These are phyloP conservation scores for Plasmodium coatneyi DNA, from an alignment of 169 alveolate species.

Conservation along the genomic window DNA sequence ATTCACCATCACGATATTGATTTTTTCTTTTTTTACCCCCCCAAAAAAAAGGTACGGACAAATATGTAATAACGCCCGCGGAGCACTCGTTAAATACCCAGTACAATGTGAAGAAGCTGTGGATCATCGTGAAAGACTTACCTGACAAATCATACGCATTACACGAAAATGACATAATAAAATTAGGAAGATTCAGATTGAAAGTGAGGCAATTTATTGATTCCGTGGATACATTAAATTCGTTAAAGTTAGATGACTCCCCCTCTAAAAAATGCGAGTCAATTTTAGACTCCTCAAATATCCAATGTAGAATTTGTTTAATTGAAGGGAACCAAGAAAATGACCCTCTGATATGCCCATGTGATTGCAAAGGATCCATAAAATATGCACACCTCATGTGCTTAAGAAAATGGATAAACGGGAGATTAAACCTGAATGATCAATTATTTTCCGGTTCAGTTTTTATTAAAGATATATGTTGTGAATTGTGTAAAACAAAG, in stretches of 20 bases:
- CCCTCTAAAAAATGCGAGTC: slow-evolving; percentile 66
- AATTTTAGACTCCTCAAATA: slow-evolving; percentile 31
- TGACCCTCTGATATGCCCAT: slow-evolving; percentile 92
- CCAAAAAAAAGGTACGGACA: slow-evolving; percentile 6
- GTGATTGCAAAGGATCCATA: slow-evolving; percentile 95
- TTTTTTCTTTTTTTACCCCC: neutral
- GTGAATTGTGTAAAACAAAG: slow-evolving; percentile 90
- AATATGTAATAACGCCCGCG: slow-evolving; percentile 83
- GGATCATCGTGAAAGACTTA: slow-evolving; percentile 92
- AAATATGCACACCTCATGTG: slow-evolving; percentile 95
- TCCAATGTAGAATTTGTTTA: slow-evolving; percentile 94
- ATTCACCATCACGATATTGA: neutral
- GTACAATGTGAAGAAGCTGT: slow-evolving; percentile 88
- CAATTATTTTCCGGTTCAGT: slow-evolving; percentile 78
- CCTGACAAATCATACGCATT: slow-evolving; percentile 87
- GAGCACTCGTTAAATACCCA: slow-evolving; percentile 77
- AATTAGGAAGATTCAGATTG: slow-evolving; percentile 94
- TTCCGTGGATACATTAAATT: slow-evolving; percentile 56
- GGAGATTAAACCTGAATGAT: slow-evolving; percentile 87
- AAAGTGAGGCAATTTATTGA: slow-evolving; percentile 90
- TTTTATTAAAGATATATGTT: slow-evolving; percentile 85
- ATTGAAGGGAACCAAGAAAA: slow-evolving; percentile 91
- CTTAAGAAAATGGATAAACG: slow-evolving; percentile 95
- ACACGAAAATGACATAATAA: slow-evolving; percentile 93
- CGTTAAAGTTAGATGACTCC: slow-evolving; percentile 49